phyloP scores from a whole-genome alignment of 2,329 filamentous ascomycete genomes.

The Botryotinia convoluta region DNA sequence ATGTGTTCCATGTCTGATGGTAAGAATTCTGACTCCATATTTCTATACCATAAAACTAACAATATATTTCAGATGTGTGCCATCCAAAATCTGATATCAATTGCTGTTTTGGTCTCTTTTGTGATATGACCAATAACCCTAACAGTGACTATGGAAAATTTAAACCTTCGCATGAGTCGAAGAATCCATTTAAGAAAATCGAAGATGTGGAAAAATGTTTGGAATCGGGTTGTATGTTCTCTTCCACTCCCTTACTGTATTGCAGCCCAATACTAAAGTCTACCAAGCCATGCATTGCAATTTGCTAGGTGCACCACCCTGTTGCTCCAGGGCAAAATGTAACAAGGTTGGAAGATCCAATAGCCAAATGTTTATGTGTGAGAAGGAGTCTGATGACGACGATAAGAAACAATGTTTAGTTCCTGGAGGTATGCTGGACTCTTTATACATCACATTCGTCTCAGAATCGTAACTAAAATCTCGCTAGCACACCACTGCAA shows the following conservation, averaged over 20 bases:
- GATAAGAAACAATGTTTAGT: background rate
- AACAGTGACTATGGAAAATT: background rate
- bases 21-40: background rate
- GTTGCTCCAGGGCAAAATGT: background rate
- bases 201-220: background rate
- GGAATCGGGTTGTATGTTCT: background rate
- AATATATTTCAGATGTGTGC: background rate
- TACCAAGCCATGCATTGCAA: background rate
- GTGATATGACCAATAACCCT: background rate
- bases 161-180: background rate
- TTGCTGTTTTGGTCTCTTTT: background rate
- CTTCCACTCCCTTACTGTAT: background rate
- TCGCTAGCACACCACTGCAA: background rate
- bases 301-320: background rate
- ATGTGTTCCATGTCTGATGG: constrained; percentile 7
- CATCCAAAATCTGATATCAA: background rate
- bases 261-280: background rate
- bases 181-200: background rate
- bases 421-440: background rate
- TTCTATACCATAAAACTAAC: background rate
- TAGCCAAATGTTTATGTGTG: background rate
- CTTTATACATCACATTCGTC: no score
- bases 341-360: background rate
- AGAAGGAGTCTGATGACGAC: background rate
- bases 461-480: background rate